Evolutionary conservation across 306 rosid species (phyloP).

Genomic region (Argentina anserina): DNA sequence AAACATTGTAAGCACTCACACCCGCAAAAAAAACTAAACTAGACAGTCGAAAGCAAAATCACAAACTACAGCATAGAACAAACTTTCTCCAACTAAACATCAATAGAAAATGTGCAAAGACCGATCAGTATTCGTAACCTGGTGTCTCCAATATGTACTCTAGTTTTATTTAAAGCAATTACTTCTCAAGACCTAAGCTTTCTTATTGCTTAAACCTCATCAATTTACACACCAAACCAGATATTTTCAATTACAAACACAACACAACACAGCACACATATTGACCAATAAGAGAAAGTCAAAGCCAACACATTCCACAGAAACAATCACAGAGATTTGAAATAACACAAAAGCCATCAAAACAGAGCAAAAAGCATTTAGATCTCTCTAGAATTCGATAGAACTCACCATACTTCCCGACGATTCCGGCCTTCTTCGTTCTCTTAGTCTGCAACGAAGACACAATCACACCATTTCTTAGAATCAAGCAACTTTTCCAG

Average conservation of each 20-base stretch:
- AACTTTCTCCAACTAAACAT: not conserved
- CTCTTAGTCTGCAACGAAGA: slow-evolving; percentile 70
- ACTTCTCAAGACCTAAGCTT: not conserved
- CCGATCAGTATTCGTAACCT: not conserved
- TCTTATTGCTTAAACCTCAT: not conserved
- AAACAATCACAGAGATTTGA: not conserved
- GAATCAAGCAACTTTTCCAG: not conserved
- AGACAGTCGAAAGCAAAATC: not conserved
- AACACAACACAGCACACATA: too few relatives aligned
- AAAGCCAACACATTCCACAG: not conserved
- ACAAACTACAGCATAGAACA: not conserved
- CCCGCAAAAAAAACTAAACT: too few relatives aligned
- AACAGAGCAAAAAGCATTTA: not conserved
- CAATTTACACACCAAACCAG: not conserved
- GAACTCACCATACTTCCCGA: slow-evolving; percentile 71
- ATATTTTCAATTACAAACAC: not conserved
- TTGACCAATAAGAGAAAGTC: not conserved
- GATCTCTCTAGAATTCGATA: not conserved
- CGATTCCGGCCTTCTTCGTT: slow-evolving; percentile 91
- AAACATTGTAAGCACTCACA: not conserved
- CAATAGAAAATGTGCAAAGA: not conserved
- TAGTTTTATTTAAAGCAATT: too few relatives aligned
- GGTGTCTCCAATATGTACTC: not conserved
- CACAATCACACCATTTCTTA: not conserved
- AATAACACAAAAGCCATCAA: not conserved